Evolutionary conservation across 176 grass and related monocot species (phyloP).

Genomic region (Aegilops longissima): DNA sequence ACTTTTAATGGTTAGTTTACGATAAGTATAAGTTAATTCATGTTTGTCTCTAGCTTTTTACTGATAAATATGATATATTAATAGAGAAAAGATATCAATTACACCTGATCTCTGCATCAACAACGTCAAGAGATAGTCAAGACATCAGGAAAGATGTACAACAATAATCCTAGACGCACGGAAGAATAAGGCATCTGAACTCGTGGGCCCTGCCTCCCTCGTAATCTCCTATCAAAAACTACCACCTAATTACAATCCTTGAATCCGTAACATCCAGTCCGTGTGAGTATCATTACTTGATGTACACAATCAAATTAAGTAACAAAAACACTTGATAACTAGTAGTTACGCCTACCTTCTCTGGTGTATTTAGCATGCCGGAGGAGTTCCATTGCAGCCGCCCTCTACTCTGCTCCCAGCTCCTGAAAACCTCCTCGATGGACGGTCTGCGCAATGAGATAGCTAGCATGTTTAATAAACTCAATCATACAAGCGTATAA

Average conservation of each 20-base stretch:
- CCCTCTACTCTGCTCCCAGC: constrained; percentile 38
- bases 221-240: too few relatives aligned
- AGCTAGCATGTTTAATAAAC: not conserved
- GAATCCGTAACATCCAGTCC: too few relatives aligned
- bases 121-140: not conserved
- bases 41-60: not conserved
- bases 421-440: constrained; percentile 35
- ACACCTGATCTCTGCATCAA: too few relatives aligned
- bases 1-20: not conserved
- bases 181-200: too few relatives aligned
- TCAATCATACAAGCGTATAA: too few relatives aligned
- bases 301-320: not conserved
- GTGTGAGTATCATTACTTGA: not conserved
- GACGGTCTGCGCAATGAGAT: constrained; percentile 32
- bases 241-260: too few relatives aligned
- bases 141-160: not conserved
- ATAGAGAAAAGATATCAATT: too few relatives aligned
- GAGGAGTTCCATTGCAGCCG: constrained; percentile 21
- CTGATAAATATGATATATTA: too few relatives aligned
- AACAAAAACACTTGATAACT: not conserved
- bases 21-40: too few relatives aligned
- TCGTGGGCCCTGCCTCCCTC: too few relatives aligned
- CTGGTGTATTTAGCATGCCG: not conserved
- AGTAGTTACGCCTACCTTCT: constrained; percentile 15
- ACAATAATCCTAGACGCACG: too few relatives aligned